Evolutionary conservation across 179 eudicot species (phyloP), one percentile per base, ranked within the genome.

Genomic region (Beta macrorhiza): DNA sequence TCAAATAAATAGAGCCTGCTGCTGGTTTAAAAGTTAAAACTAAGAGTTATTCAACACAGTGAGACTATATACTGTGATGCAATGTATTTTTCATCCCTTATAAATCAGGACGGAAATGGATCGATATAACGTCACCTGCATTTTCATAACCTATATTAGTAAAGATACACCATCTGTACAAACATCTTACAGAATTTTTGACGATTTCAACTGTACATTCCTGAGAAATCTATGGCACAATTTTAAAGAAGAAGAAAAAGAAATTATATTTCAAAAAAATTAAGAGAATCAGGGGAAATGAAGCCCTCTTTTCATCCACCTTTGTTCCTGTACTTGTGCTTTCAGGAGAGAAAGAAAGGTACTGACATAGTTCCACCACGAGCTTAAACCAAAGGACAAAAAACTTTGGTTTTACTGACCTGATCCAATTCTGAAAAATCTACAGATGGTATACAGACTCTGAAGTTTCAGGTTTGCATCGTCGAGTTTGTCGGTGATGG

Each of bases 401-500:
- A 84, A 84, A 74, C 82, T 63, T 52, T 55, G 82, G 82, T 81
- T 78, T 78, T 74, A 73, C 65, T 69, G 13, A 49, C 73, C 73
- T 62, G 65, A 56, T 80, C 22, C 59, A 56, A 42, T 14, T 75
- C 74, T 44, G 42, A 32, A 22, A 52, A 79, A 79, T 74, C 75
- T 61, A 52, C 32, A 65, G 25, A 78, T 62, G 65, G 51, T 68
- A 65, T 0, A 67, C 32, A 59, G 62, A 10, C 69, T 22, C 47
- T 51, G 8, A 37, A 59, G 10, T 63, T 7, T 86, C 82, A 83
- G 42, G 83, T 59, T 67, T 86, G 88, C 80, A 79, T 83, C 7
- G 79, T 67, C 11, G 93, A 16, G 70, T 87, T 88, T 67, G 84
- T 79, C 57, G 80, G 74, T 74, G 86, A 32, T 49, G 87, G 76